A percentile compares a stretch with the other conserved stretches of the same genome.
phyloP scores from a whole-genome alignment of 139 green algal species.

The Ulvella scutata region DNA sequence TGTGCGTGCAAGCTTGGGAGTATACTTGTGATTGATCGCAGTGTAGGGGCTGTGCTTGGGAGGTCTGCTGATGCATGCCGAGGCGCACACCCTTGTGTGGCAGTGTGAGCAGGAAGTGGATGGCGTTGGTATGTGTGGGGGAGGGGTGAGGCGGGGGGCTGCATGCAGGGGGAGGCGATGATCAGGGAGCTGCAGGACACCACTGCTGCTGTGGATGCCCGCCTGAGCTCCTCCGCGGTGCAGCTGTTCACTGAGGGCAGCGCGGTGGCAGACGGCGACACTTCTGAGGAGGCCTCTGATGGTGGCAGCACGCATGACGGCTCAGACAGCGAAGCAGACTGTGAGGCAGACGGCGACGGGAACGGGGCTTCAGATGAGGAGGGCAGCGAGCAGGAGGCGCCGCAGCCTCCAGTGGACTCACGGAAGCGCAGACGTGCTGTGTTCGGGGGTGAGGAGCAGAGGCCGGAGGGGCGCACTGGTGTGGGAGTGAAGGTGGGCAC shows the following conservation, averaged over 20 bases:
- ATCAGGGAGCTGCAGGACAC: slow-evolving; percentile 59
- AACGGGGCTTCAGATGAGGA: slow-evolving; percentile 14
- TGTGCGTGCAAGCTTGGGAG: neutral
- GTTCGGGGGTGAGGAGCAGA: slow-evolving; percentile 6
- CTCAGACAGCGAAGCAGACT: neutral
- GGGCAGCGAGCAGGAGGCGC: slow-evolving; percentile 3
- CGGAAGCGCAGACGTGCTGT: slow-evolving; percentile 3
- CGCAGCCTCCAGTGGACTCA: neutral
- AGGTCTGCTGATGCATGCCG: neutral
- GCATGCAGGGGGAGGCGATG: slow-evolving; percentile 69
- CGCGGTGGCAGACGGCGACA: neutral
- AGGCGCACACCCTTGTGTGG: neutral
- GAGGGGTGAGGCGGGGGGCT: neutral
- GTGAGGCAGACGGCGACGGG: neutral
- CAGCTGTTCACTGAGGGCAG: slow-evolving; percentile 24
- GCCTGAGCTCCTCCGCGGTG: slow-evolving; percentile 30
- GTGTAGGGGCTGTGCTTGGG: neutral
- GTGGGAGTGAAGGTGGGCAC: neutral
- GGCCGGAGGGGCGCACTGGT: neutral
- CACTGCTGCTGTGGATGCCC: slow-evolving; percentile 61
- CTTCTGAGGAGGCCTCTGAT: neutral
- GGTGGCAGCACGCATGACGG: slow-evolving; percentile 4
- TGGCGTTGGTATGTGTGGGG: too few relatives aligned
- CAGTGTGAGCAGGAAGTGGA: slow-evolving; percentile 2
- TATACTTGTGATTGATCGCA: neutral